Base-by-base conservation (phyloP, 1,284 basidiomycete genomes). In the Ganoderma boninense region DNA sequence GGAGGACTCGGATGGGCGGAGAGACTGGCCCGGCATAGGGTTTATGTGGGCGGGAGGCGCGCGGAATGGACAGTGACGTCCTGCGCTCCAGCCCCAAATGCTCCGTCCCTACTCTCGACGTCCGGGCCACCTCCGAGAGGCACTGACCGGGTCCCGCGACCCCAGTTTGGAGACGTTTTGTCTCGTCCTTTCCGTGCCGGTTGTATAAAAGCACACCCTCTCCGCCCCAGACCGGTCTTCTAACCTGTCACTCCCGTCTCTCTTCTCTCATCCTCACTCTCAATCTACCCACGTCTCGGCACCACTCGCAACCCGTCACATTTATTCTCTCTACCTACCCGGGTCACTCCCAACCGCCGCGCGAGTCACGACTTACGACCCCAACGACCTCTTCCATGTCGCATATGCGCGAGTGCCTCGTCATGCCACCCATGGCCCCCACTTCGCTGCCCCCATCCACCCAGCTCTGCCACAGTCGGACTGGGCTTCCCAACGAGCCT, bases 351-450 rank as follows among this genome's bases (percentile, higher is more conserved):
- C 13, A 26, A 52, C 49, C 23, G 49, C 23, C 23, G 32, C 6
- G 29, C 54, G 54, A 57, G 54, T 57, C 7, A 64, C 62, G 62
- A 43, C 61, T 63, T 23, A 46, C 35, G 52, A 49, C 65, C 40
- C 63, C 66, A 42, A 69, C 67, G 67, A 65, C 46, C 54, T 64
- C 43, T 38, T 42, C 49, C 35, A 68, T 60, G 49, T 64, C 57
- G 46, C 61, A 61, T 43, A 65, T 65, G 57, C 64, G 62, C 68
- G n/a, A 57, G 46, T 49, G 46, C n/a, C 42, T 46, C 29, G 54
- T 57, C 26, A 35, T 57, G 29, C 54, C 32, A 57, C 54, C 54
- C 29, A 18, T 57, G 11, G 54, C 54, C 54, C 14, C 54, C 29
- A 26, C 49, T 23, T 52, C 32, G 29, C 54, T 57, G 54, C 29